Evolutionary conservation across 139 green algal species (phyloP).

Genomic region (Chlorella sp.): DNA sequence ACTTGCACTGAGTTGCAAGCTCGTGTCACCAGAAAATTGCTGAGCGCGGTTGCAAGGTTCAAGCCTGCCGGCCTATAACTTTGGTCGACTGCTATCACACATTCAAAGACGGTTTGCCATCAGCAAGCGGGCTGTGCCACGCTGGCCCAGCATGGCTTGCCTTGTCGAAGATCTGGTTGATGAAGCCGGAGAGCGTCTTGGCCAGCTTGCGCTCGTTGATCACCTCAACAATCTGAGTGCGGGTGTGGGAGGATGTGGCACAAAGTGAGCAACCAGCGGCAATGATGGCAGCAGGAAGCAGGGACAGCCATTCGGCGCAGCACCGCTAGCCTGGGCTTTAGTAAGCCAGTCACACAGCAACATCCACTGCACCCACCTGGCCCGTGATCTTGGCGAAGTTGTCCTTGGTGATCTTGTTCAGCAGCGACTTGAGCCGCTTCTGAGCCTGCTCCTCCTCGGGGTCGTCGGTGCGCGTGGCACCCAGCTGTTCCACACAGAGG

Average conservation of each 20-base stretch:
- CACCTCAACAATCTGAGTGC: slow-evolving; percentile 80
- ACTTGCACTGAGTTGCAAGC: no score
- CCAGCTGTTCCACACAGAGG: slow-evolving; percentile 40
- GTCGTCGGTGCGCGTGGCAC: slow-evolving; percentile 68
- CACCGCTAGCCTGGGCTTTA: no score
- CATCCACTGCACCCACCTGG: slow-evolving; percentile 35
- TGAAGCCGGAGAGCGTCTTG: slow-evolving; percentile 84
- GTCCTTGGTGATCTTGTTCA: slow-evolving; percentile 99
- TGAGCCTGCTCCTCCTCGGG: slow-evolving; percentile 94
- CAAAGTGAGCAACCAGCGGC: no score
- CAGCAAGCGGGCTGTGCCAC: no score
- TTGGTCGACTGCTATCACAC: no score
- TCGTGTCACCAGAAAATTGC: no score
- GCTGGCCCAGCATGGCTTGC: no score
- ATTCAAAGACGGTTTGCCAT: no score
- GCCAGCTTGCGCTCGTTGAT: slow-evolving; percentile 75
- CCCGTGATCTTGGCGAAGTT: slow-evolving; percentile 92
- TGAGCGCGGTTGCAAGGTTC: no score
- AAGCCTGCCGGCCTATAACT: no score
- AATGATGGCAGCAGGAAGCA: neutral
- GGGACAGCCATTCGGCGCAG: neutral
- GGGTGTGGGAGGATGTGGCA: neutral
- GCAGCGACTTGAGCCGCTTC: slow-evolving; percentile 88
- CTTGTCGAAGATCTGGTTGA: slow-evolving; percentile 97
- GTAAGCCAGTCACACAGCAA: no score